Percentiles rank a stretch among this genome's conserved stretches.
Conservation (phyloP, 164 flowering plant genomes). For the Dillenia suffruticosa region DNA sequence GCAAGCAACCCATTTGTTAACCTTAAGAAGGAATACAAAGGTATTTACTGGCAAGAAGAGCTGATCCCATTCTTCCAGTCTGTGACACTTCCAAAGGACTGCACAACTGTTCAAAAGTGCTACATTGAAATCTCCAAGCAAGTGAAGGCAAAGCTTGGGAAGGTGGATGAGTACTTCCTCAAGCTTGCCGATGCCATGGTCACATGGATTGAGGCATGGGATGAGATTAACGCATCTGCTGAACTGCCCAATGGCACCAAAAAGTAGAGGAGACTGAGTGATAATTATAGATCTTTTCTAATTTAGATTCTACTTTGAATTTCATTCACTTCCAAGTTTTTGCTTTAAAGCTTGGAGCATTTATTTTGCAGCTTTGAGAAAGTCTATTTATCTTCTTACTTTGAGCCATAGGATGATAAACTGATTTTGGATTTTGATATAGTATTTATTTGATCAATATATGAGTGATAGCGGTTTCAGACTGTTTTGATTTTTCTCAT, state of each 20-base stretch:
- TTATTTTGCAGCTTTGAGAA: slow-evolving; percentile 8
- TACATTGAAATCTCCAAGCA: slow-evolving; percentile 68
- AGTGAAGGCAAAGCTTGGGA: slow-evolving; percentile 58
- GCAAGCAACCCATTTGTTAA: slow-evolving; percentile 77
- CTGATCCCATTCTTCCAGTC: slow-evolving; percentile 73
- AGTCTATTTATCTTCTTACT: not conserved
- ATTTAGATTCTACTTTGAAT: slow-evolving; percentile 1
- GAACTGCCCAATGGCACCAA: slow-evolving; percentile 27
- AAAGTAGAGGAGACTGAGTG: slow-evolving; percentile 4
- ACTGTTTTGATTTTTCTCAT: too few species aligned
- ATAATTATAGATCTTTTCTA: not conserved
- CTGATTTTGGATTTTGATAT: too few species aligned
- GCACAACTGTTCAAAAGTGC: slow-evolving; percentile 60
- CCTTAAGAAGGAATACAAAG: slow-evolving; percentile 72
- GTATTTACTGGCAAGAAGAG: slow-evolving; percentile 76
- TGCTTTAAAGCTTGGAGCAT: not conserved
- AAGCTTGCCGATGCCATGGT: slow-evolving; percentile 78
- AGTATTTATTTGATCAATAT: too few species aligned
- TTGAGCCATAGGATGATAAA: too few species aligned
- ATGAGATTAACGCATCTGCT: slow-evolving; percentile 48
- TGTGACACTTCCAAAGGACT: slow-evolving; percentile 50
- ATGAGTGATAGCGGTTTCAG: too few species aligned
- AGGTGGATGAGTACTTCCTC: slow-evolving; percentile 62
- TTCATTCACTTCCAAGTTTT: not conserved
- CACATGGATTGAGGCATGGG: slow-evolving; percentile 83